Evolutionary conservation across 1,284 basidiomycete genomes (phyloP).

Genomic region (Caloboletus inedulis): DNA sequence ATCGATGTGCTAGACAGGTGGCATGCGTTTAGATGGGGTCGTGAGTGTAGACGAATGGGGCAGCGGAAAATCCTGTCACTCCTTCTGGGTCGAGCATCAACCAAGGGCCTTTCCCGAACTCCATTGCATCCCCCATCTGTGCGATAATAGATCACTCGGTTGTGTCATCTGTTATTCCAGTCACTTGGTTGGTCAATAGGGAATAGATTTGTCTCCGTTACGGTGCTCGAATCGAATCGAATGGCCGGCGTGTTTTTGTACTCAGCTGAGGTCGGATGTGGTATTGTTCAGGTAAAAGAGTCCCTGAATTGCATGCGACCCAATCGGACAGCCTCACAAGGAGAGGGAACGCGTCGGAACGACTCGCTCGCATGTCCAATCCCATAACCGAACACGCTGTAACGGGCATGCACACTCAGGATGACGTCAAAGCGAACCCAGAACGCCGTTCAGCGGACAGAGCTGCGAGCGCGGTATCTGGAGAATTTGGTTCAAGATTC

Average conservation of each 20-base stretch:
- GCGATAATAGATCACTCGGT: neutral
- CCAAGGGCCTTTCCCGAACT: neutral
- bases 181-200: neutral
- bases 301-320: neutral
- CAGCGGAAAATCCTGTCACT: no score
- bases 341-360: neutral
- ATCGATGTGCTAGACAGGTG: neutral
- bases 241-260: neutral
- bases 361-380: no score
- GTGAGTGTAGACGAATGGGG: no score
- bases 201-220: neutral
- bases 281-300: neutral
- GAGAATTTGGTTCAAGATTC: neutral
- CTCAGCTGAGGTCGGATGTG: neutral
- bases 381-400: constrained; percentile 14
- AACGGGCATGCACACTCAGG: neutral
- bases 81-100: neutral
- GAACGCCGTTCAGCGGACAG: neutral
- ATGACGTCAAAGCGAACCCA: constrained; percentile 9
- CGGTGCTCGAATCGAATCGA: neutral
- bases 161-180: no score
- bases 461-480: neutral
- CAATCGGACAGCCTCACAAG: neutral
- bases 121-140: neutral
- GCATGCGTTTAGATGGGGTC: neutral